phyloP scores from a whole-genome alignment of 2,329 filamentous ascomycete species.

The Spiromastix sp. region DNA sequence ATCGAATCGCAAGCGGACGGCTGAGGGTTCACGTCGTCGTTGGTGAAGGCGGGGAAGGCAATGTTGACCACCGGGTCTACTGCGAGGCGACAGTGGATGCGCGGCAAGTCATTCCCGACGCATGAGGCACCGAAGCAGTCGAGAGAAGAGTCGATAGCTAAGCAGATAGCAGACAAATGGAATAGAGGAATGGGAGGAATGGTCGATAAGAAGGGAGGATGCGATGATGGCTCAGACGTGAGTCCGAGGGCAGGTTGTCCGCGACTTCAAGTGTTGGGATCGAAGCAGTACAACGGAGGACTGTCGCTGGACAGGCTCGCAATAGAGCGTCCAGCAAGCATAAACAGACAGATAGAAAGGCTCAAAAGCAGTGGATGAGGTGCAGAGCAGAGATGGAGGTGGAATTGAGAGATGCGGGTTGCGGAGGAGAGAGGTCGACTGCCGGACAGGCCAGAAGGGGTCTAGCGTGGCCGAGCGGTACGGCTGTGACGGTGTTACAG shows the following conservation, averaged over 20 bases:
- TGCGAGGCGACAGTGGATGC: constrained; percentile 27
- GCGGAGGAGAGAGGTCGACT: too few species aligned
- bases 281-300: too few species aligned
- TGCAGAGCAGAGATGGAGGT: too few species aligned
- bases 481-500: too few species aligned
- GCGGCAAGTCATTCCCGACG: constrained; percentile 32
- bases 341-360: too few species aligned
- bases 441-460: too few species aligned
- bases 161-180: background rate
- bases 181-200: background rate
- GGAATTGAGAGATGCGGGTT: too few species aligned
- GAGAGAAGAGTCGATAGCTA: too few species aligned
- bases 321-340: too few species aligned
- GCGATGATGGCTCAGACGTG: background rate
- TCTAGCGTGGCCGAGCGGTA: too few species aligned
- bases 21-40: constrained; percentile 21
- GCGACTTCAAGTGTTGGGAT: background rate
- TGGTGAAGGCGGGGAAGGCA: constrained; percentile 26
- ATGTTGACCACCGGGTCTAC: constrained; percentile 31
- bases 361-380: too few species aligned
- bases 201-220: background rate
- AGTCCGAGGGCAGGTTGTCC: background rate
- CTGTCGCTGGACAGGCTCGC: too few species aligned
- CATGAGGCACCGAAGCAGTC: constrained; percentile 3
- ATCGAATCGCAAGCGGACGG: constrained; percentile 15